Evolutionary conservation across 371 early-diverging fungal genomes (phyloP).

Genomic region (Gilbertella persicaria): DNA sequence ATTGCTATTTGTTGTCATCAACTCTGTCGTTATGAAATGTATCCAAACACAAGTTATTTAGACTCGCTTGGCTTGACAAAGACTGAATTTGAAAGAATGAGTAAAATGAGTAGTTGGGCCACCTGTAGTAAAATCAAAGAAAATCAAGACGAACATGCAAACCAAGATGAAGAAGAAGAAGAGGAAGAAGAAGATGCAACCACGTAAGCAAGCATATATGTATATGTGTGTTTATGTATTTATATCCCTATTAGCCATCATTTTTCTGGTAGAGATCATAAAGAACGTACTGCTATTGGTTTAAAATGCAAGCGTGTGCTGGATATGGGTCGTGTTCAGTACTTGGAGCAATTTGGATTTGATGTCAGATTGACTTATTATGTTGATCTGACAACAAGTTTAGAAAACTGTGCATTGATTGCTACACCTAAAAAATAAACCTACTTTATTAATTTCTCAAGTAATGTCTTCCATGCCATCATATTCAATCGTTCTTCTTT

Average conservation of each 20-base stretch:
- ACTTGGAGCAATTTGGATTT: constrained; percentile 55
- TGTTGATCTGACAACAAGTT: constrained; percentile 59
- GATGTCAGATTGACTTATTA: constrained; percentile 68
- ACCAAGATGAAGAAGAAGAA: constrained; percentile 29
- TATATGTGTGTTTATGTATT: background rate
- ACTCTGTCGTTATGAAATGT: constrained; percentile 78
- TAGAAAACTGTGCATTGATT: constrained; percentile 76
- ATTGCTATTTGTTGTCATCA: constrained; percentile 95
- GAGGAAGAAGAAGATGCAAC: constrained; percentile 54
- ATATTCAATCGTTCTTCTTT: background rate
- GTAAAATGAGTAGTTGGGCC: constrained; percentile 77
- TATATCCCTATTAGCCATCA: constrained; percentile 30
- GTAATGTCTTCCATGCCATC: background rate
- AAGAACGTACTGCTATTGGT: constrained; percentile 68
- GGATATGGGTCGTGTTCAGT: constrained; percentile 68
- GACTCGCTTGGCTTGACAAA: constrained; percentile 47
- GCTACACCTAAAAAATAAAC: constrained; percentile 33
- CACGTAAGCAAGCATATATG: constrained; percentile 31
- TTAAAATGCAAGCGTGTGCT: constrained; percentile 75
- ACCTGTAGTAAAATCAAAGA: constrained; percentile 49
- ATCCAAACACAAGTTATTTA: constrained; percentile 67
- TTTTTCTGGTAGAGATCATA: constrained; percentile 61
- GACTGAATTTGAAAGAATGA: constrained; percentile 59
- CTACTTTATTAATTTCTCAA: too few relatives aligned
- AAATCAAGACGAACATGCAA: constrained; percentile 2